Evolutionary conservation across 2,329 filamentous ascomycete species (phyloP), one percentile per base, ranked within the genome.

Genomic region (Botryosphaeria dothidea): DNA sequence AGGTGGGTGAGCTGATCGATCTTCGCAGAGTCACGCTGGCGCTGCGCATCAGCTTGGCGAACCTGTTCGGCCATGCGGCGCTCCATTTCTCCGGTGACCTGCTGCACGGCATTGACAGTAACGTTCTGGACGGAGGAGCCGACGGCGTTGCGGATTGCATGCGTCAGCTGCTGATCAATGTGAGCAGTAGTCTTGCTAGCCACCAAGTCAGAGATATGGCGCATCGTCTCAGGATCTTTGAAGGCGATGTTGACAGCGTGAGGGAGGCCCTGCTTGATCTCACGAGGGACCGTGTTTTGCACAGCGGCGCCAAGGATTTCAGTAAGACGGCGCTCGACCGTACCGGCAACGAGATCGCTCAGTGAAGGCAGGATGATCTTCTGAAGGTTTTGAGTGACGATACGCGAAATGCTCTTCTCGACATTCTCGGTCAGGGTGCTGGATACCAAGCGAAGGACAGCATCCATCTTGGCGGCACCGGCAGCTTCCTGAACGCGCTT

Each of bases 341-440:
- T 85, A 67, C 87, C 86, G 49, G 86, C 84, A 15, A 91, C 88
- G 46, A 89, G 83, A 60, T 88, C 85, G 45, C 88, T 85, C 65
- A 98, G 81, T 34, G 88, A 83, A 11, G 95, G 94, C 61, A 97
- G 82, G 49, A 97, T 87, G 15, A 88, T 84, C 64, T 88, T 84
- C 67, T 92, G 86, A 69, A 97, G 92, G 75, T 91, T 90, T 54
- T 88, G 85, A 52, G 87, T 86, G 58, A 97, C 89, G 69, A 96
- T 91, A 67, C 88, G 88, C 67, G 88, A 84, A 41, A 97, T 84
- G 23, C 92, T 91, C 71, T 90, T 89, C 76, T 92, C 89, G 25
- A 92, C 86, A 65, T 91, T 91, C 66, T 90, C 88, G 11, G 86
- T 87, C 49, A 92, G 77, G 2, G 89, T 91, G 67, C 82, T 86